Evolutionary conservation across 768 basidiomycete species (phyloP).

Genomic region (Suillus weaverae): DNA sequence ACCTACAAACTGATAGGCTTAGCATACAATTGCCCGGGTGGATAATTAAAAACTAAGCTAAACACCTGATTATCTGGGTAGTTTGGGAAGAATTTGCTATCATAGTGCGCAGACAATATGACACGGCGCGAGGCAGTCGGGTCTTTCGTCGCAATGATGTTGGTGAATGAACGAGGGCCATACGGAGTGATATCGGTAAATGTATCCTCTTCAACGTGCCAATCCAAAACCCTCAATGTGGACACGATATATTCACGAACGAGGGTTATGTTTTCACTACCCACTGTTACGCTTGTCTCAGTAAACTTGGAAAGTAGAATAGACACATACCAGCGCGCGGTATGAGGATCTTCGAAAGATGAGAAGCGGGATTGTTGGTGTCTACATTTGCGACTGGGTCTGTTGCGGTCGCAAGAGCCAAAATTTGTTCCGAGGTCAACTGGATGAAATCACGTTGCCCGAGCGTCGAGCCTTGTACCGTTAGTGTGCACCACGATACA

Average conservation of each 20-base stretch:
- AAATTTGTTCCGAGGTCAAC: constrained; percentile 53
- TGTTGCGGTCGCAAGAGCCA: constrained; percentile 48
- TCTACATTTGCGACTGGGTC: constrained; percentile 74
- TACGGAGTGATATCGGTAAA: constrained; percentile 82
- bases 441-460: constrained; percentile 38
- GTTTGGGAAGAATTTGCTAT: constrained; percentile 82
- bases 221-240: constrained; percentile 68
- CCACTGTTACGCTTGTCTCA: constrained; percentile 42
- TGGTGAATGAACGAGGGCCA: constrained; percentile 77
- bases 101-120: constrained; percentile 89
- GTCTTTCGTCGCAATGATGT: constrained; percentile 94
- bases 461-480: constrained; percentile 32
- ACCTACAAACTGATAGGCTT: constrained; percentile 74
- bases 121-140: constrained; percentile 79
- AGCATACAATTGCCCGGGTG: background rate
- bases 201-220: constrained; percentile 85
- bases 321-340: constrained; percentile 69
- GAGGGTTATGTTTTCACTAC: constrained; percentile 73
- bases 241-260: constrained; percentile 83
- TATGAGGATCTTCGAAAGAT: constrained; percentile 82
- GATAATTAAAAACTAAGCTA: constrained; percentile 4
- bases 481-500: constrained; percentile 24
- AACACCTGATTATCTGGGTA: constrained; percentile 76
- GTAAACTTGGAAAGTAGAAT: constrained; percentile 1
- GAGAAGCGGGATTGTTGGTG: constrained; percentile 60